Percentiles rank a stretch among this genome's conserved stretches.
phyloP scores from a whole-genome alignment of 495 filamentous ascomycete genomes.

The Hyaloscypha finlandica region DNA sequence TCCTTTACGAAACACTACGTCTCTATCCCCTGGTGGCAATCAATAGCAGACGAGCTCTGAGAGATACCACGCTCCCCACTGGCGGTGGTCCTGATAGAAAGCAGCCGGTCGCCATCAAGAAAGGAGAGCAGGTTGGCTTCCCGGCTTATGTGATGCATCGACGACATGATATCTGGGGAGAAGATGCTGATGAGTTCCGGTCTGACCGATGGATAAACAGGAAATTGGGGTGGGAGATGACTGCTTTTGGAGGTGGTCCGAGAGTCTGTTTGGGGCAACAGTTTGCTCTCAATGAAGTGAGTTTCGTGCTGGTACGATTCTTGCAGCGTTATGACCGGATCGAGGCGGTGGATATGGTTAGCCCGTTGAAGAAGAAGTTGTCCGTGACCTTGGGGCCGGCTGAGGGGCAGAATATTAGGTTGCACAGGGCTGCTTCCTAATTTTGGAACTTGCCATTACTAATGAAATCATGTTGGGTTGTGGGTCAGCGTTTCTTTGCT shows the following conservation, averaged over 20 bases:
- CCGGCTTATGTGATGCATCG: slow-evolving; percentile 27
- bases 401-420: slow-evolving; percentile 23
- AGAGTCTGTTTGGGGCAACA: slow-evolving; percentile 79
- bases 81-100: slow-evolving; percentile 53
- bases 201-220: slow-evolving; percentile 57
- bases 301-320: slow-evolving; percentile 66
- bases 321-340: slow-evolving; percentile 68
- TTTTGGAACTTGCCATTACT: background rate
- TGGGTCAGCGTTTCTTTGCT: background rate
- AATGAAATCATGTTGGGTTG: background rate
- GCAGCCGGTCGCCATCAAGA: slow-evolving; percentile 46
- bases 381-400: slow-evolving; percentile 15
- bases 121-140: slow-evolving; percentile 35
- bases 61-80: slow-evolving; percentile 49
- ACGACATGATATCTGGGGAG: slow-evolving; percentile 34
- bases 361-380: slow-evolving; percentile 22
- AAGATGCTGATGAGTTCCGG: slow-evolving; percentile 51
- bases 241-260: slow-evolving; percentile 61
- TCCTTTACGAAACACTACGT: slow-evolving; percentile 41
- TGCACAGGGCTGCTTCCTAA: slow-evolving; percentile 21
- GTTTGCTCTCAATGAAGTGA: slow-evolving; percentile 7
- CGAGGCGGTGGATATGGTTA: slow-evolving; percentile 40
- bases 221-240: slow-evolving; percentile 56
- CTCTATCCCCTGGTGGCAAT: slow-evolving; percentile 57
- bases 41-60: slow-evolving; percentile 55